Conservation (phyloP, 2,329 filamentous ascomycete genomes). For the Colletotrichum spinosum region DNA sequence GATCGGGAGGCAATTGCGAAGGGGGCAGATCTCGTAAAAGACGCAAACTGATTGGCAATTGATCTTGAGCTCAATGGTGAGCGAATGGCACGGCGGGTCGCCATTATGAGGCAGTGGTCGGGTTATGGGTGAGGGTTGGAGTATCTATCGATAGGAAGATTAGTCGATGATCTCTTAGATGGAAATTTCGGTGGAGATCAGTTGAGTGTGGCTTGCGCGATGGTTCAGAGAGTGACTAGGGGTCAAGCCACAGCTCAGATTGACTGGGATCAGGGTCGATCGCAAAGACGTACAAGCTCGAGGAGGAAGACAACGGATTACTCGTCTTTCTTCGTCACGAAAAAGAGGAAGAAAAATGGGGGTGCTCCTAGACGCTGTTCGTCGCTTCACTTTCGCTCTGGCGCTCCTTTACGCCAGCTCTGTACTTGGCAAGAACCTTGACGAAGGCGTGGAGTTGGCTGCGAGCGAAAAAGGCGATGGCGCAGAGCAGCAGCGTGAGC, state of each 20-base stretch:
- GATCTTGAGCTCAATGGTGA: constrained; percentile 26
- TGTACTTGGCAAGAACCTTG: constrained; percentile 23
- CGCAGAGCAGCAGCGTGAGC: constrained; percentile 44
- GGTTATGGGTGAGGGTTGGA: constrained; percentile 11
- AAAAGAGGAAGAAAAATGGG: too few relatives aligned
- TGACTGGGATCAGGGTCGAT: constrained; percentile 8
- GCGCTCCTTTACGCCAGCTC: constrained; percentile 16
- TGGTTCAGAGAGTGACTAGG: neutral
- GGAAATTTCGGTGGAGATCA: constrained; percentile 35
- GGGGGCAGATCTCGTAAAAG: constrained; percentile 16
- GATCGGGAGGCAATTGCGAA: constrained; percentile 45
- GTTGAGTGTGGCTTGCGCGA: constrained; percentile 34
- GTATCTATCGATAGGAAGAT: constrained; percentile 30
- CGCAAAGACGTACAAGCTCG: neutral
- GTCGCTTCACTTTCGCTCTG: constrained; percentile 6
- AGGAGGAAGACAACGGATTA: neutral
- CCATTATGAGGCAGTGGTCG: constrained; percentile 20
- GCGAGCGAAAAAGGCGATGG: constrained; percentile 46
- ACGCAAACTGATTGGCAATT: constrained; percentile 14
- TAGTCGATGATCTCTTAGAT: constrained; percentile 30
- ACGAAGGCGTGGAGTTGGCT: constrained; percentile 46
- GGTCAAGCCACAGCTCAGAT: constrained; percentile 34
- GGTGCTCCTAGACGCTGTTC: constrained; percentile 20
- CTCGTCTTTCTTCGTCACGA: too few relatives aligned
- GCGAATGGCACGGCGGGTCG: constrained; percentile 29